Base-by-base conservation (phyloP, 2,329 filamentous ascomycete species). In the Daldinia sp. region DNA sequence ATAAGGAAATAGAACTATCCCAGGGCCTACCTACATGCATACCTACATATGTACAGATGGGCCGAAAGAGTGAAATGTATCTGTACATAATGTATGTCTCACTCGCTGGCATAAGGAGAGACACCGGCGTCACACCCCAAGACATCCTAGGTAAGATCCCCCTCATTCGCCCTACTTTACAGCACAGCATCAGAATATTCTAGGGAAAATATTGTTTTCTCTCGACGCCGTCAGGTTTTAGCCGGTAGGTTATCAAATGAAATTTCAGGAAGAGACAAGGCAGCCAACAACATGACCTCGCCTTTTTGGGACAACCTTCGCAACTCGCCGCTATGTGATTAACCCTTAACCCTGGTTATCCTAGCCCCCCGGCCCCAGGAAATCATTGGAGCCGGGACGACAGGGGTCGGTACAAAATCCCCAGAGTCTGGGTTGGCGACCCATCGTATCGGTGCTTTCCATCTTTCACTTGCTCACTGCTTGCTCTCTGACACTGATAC, bases 21-120 rank as follows among this genome's bases (percentile, higher is more conserved):
- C 7, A 51, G 48, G 12, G 13, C 46, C 46, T 50, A 50, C 18
- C 23, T 30, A 50, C 18, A 26, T 46, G 7, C n/a, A 10, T 44
- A 20, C 4, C 2, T 33, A 51, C 20, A 5, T 51, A 51, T 23
- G 18, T 28, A n/a, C 23, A 51, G 30, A 33, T 46, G 42, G 44
- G 12, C 23, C 44, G 44, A 28, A 15, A 15, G 13, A 50, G 12
- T 2, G 13, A 50, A 50, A 50, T 5, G 44, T 28, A 28, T 23
- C 20, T n/a, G 39, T 48, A 48, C 12, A 18, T 28, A 6, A 37
- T 54, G 30, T 54, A 39, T 54, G 51, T 54, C 33, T 54, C 51
- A 37, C 51, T 54, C 13, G 30, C 23, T 57, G 26, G 54, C 23
- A 33, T 30, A 41, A 46, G 23, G 23, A 57, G 53, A 42, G 12